Percentiles rank a stretch among this genome's conserved stretches.
phyloP scores from a whole-genome alignment of 495 filamentous ascomycete species.

The Neurospora tetraspora region DNA sequence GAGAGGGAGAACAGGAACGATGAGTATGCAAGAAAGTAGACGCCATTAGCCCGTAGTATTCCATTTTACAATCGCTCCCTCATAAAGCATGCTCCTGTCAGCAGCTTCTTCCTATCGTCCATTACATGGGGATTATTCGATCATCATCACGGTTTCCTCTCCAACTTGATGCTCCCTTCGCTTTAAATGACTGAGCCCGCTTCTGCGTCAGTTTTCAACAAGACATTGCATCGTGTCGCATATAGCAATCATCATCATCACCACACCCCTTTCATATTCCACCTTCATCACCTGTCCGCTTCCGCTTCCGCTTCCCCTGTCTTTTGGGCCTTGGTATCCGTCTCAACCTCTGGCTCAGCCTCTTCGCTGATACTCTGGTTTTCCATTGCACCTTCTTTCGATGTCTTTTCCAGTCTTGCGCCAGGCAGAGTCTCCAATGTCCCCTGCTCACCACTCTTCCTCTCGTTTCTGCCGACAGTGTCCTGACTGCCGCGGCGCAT shows the following conservation, averaged over 20 bases:
- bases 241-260: neutral
- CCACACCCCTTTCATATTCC: slow-evolving; percentile 2
- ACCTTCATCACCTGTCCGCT: slow-evolving; percentile 8
- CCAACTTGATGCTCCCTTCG: neutral
- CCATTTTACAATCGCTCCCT: neutral
- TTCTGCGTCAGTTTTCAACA: neutral
- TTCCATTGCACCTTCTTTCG: neutral
- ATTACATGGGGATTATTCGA: neutral
- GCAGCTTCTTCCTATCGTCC: neutral
- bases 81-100: neutral
- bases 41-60: neutral
- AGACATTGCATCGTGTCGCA: neutral
- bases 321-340: neutral
- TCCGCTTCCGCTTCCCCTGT: slow-evolving; percentile 3
- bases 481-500: slow-evolving; percentile 34
- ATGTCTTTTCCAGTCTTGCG: slow-evolving; percentile 17
- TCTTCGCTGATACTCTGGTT: neutral
- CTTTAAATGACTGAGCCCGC: neutral
- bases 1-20: neutral
- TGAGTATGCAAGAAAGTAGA: neutral
- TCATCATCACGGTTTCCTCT: neutral
- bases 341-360: neutral
- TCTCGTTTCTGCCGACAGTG: slow-evolving; percentile 13
- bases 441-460: slow-evolving; percentile 17
- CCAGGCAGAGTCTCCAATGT: slow-evolving; percentile 30